phyloP scores from a whole-genome alignment of 768 basidiomycete species.

The Dioszegia hungarica region DNA sequence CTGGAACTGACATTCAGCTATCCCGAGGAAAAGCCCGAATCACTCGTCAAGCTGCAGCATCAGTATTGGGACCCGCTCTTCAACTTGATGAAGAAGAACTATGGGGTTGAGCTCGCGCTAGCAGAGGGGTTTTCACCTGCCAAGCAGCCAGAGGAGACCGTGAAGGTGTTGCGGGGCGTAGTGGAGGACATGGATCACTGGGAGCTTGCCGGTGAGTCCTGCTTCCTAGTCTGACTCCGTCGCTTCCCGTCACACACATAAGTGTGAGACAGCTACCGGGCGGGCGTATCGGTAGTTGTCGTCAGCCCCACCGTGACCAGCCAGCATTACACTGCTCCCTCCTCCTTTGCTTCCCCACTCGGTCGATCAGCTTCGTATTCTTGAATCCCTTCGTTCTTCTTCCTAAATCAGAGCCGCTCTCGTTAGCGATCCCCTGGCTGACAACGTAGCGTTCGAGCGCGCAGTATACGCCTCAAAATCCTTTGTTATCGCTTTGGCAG shows the following conservation, averaged over 20 bases:
- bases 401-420: too few relatives aligned
- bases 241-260: too few relatives aligned
- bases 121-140: conserved; percentile 68
- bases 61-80: conserved; percentile 85
- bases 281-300: too few relatives aligned
- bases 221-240: too few relatives aligned
- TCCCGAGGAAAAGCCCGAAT: conserved; percentile 69
- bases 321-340: too few relatives aligned
- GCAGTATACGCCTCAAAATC: conserved; percentile 85
- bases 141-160: conserved; percentile 66
- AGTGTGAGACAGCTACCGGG: too few relatives aligned
- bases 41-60: conserved; percentile 70
- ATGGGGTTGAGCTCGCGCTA: conserved; percentile 62
- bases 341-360: too few relatives aligned
- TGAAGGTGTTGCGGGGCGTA: conserved; percentile 57
- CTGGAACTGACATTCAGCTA: conserved; percentile 56
- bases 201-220: conserved; percentile 78
- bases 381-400: too few relatives aligned
- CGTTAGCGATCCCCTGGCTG: too few relatives aligned
- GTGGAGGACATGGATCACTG: conserved; percentile 67
- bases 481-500: conserved; percentile 76
- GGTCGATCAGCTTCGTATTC: too few relatives aligned
- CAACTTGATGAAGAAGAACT: conserved; percentile 67
- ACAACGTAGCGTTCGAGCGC: conserved; percentile 75
- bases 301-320: too few relatives aligned